Evolutionary conservation across 192 early-diverging fungal genomes (phyloP).

Genomic region (Phycomyces blakesleeanus): DNA sequence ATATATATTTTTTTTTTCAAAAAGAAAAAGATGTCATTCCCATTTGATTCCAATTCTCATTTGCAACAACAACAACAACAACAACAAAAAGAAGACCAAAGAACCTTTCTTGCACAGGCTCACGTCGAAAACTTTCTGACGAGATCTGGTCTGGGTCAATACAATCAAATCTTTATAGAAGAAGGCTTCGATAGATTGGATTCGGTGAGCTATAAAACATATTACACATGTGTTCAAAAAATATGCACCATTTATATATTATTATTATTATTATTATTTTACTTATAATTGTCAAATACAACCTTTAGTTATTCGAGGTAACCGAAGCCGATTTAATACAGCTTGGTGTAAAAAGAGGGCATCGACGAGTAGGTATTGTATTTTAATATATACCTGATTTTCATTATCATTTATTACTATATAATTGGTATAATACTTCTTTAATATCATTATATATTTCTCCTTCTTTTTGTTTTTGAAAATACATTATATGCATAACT

Average conservation of each 20-base stretch:
- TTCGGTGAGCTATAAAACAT: conserved; percentile 28
- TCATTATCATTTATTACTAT: neutral
- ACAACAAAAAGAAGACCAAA: neutral
- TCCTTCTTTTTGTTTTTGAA: too few species aligned
- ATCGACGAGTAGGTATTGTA: conserved; percentile 35
- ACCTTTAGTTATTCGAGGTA: conserved; percentile 34
- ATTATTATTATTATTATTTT: too few species aligned
- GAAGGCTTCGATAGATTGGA: conserved; percentile 41
- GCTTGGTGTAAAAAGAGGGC: conserved; percentile 39
- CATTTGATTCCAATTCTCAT: too few species aligned
- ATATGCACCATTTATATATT: too few species aligned
- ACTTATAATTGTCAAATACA: too few species aligned
- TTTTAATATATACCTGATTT: neutral
- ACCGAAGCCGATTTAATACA: conserved; percentile 37
- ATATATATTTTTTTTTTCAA: too few species aligned
- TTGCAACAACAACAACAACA: too few species aligned
- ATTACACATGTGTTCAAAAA: neutral
- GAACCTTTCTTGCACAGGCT: neutral
- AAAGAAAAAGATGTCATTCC: too few species aligned
- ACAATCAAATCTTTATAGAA: conserved; percentile 30
- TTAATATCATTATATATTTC: conserved; percentile 1
- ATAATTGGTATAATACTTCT: neutral
- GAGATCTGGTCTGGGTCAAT: conserved; percentile 32
- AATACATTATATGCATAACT: too few species aligned
- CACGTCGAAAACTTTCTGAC: conserved; percentile 15